Evolutionary conservation across 2,329 filamentous ascomycete species (phyloP), one percentile per base, ranked within the genome.

Genomic region (Penicillium sp.): DNA sequence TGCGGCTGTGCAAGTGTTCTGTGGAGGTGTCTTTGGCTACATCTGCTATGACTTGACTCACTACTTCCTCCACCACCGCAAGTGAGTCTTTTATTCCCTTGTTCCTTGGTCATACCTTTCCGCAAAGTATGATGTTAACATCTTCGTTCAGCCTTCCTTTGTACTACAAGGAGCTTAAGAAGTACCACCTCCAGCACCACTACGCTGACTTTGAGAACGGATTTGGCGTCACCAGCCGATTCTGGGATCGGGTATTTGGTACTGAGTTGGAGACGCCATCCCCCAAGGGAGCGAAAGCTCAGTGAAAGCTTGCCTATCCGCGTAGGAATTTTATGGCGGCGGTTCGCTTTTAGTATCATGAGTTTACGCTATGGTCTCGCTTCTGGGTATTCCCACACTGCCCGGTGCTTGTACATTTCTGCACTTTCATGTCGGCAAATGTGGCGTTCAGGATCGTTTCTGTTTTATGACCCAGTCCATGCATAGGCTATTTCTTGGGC

Each of bases 131-230:
- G n/a, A n/a, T 33, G 10, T 65, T 69, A 60, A 70, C 53, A n/a
- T 22, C 13, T 38, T 35, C 35, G 26, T 54, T 1, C 61, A 87
- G 85, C 70, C 87, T 99, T 2, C 95, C 95, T 16, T 80, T 88
- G 1, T 97, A 92, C 85, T 98, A 96, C 81, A 91, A 91, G 79
- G 84, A 87, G 66, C 86, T 98, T 71, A 99, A 99, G 87, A 98
- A 97, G 79, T 96, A 97, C 74, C 95, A 99, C 75, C 88, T 99
- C 33, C 88, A 93, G 75, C 95, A 99, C 76, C 95, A 99, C 80
- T 99, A 97, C 78, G 92, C 95, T 63, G 95, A 99, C 76, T 99
- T 96, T 76, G 91, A 99, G 78, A 94, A 97, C 67, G 95, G 95
- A 55, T 99, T 98, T 70, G 95, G 95, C 59, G 94, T 99, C 55